A percentile compares a stretch with the other conserved stretches of the same genome.
Conservation (phyloP, 306 rosid species). For the Elaeagnus macrophylla region DNA sequence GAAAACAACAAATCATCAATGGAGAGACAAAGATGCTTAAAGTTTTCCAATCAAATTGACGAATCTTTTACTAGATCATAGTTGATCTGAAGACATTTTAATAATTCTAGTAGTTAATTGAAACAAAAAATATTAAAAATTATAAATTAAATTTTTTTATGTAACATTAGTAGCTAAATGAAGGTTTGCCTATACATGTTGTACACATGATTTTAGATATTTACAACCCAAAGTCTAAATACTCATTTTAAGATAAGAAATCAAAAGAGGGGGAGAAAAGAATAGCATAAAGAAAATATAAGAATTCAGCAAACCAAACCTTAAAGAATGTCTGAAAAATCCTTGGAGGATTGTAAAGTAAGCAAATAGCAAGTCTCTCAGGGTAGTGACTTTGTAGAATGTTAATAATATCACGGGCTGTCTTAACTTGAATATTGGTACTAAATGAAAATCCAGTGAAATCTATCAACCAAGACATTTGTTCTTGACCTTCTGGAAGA, state of each 20-base stretch:
- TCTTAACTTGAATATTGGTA: conserved; percentile 47
- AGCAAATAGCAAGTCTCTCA: conserved; percentile 71
- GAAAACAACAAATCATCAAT: conserved; percentile 3
- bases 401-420: conserved; percentile 62
- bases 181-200: no score
- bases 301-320: conserved; percentile 36
- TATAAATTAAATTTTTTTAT: no score
- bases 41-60: no score
- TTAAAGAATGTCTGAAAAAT: conserved; percentile 78
- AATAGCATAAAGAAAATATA: not conserved
- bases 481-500: conserved; percentile 75
- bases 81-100: no score
- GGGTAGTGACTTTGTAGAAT: conserved; percentile 86
- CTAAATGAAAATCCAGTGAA: conserved; percentile 60
- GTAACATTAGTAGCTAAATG: no score
- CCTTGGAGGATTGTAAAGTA: conserved; percentile 78
- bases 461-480: conserved; percentile 92
- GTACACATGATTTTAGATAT: no score
- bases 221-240: no score
- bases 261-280: not conserved
- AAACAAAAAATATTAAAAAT: no score
- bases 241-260: not conserved
- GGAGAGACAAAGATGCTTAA: not conserved
- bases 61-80: no score
- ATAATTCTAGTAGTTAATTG: no score